Evolutionary conservation across 192 early-diverging fungal genomes (phyloP), one percentile per base, ranked within the genome.

Genomic region (Coemansia reversa): DNA sequence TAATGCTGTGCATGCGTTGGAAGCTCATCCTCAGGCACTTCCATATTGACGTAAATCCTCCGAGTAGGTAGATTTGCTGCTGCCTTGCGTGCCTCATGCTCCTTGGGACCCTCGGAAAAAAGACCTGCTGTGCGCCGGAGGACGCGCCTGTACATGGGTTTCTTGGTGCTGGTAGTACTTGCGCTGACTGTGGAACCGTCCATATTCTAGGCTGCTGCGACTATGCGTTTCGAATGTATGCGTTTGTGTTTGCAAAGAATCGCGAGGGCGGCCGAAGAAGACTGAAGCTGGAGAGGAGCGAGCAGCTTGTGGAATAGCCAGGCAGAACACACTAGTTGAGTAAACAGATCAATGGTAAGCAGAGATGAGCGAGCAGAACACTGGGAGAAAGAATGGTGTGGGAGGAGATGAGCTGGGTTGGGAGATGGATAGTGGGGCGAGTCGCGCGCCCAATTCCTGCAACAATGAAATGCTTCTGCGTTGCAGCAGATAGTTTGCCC

Each of bases 11-110:
- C 90, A 28, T 86, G 80, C 16, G 58, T 51, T 45, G 87, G 83
- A 58, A 85, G 76, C 19, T 82, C 83, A 30, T 68, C 73, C 4
- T 76, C 52, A 27, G 89, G 88, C 7, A 88, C 64, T 8, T 85
- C 83, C 11, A 85, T 62, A 77, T 92, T 92, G 58, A 88, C 58
- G 67, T 84, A 90, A 14, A 92, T 84, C 30, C 58, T 66, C 14
- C 81, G 75, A 12, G 77, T 35, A 14, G 68, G 58, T 48, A 80
- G n/a, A 39, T 33, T 65, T 30, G 58, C 64, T 9, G 59, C 73
- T 2, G 72, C 65, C 55, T 64, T 60, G 69, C 77, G 72, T 32
- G 47, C 65, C 20, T 39, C 61, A 30, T 66, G 33, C 23, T 55
- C 67, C 39, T 66, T 56, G 27, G 51, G 50, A 11, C 52, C 35